phyloP scores from a whole-genome alignment of 148 eudicot species.

The Rhododendron ovatum region DNA sequence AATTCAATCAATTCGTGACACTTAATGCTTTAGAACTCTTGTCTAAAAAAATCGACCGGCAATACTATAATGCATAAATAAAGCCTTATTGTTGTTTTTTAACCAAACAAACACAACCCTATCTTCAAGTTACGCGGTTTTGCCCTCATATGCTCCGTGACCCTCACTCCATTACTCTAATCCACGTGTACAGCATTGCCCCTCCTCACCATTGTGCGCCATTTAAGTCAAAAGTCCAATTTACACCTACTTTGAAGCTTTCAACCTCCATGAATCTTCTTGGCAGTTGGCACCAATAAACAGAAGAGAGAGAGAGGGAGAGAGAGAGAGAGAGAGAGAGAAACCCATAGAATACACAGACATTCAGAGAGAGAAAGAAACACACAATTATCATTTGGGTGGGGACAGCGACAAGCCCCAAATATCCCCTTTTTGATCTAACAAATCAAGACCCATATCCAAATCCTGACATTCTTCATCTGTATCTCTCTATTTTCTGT shows the following conservation, averaged over 20 bases:
- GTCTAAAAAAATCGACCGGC: background rate
- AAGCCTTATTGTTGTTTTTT: background rate
- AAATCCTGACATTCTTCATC: background rate
- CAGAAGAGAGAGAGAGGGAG: constrained; percentile 1
- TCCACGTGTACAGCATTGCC: background rate
- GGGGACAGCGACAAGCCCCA: background rate
- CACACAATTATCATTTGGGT: constrained; percentile 4
- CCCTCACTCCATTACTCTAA: background rate
- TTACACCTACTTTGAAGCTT: constrained; percentile 7
- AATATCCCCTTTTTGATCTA: background rate
- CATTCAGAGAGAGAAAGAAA: background rate
- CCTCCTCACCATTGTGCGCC: background rate
- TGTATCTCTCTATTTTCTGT: background rate
- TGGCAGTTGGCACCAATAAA: background rate
- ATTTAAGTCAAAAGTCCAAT: constrained; percentile 7
- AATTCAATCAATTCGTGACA: background rate
- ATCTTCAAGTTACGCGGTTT: background rate
- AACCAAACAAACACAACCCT: background rate
- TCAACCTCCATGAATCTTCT: constrained; percentile 15
- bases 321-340: background rate
- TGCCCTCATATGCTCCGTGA: background rate
- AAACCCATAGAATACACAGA: background rate
- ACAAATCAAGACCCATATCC: background rate
- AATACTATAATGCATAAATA: background rate
- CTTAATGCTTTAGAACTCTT: background rate